phyloP scores from a whole-genome alignment of 2,329 filamentous ascomycete species.

The Paracoccidioides lutzii region DNA sequence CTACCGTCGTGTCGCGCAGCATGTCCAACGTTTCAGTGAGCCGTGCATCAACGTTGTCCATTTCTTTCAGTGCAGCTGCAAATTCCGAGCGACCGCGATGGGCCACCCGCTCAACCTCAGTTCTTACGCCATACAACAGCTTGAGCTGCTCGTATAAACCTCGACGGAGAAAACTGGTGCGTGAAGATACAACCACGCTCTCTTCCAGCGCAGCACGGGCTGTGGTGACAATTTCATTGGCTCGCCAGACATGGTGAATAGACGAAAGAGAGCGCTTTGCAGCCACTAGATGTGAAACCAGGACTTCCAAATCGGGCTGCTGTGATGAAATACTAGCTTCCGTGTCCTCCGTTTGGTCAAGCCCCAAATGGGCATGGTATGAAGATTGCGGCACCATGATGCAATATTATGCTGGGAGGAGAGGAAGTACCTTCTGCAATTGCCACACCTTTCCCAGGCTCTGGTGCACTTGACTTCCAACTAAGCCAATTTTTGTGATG shows the following conservation, averaged over 20 bases:
- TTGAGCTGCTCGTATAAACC: conserved; percentile 43
- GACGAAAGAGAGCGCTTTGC: conserved; percentile 80
- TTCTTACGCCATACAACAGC: conserved; percentile 31
- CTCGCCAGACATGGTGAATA: conserved; percentile 68
- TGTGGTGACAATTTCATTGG: conserved; percentile 69
- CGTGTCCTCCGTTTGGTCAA: background rate
- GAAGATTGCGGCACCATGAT: background rate
- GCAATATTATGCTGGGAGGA: background rate
- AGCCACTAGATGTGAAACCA: conserved; percentile 72
- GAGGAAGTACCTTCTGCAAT: too few species aligned
- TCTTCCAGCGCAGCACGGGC: conserved; percentile 68
- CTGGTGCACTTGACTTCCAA: too few species aligned
- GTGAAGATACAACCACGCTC: conserved; percentile 57
- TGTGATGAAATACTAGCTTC: conserved; percentile 1
- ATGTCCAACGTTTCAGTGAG: conserved; percentile 43
- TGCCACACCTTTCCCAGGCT: too few species aligned
- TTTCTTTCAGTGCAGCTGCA: conserved; percentile 38
- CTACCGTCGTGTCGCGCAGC: conserved; percentile 46
- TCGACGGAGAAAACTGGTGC: conserved; percentile 53
- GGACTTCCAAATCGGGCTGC: conserved; percentile 47
- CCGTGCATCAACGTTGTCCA: conserved; percentile 47
- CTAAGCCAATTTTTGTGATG: too few species aligned
- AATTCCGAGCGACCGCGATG: conserved; percentile 33
- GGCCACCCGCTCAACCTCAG: conserved; percentile 32
- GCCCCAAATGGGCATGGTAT: background rate